Percentiles rank a stretch among this genome's conserved stretches.
phyloP scores from a whole-genome alignment of 371 early-diverging fungal species.

The Blakeslea trispora region DNA sequence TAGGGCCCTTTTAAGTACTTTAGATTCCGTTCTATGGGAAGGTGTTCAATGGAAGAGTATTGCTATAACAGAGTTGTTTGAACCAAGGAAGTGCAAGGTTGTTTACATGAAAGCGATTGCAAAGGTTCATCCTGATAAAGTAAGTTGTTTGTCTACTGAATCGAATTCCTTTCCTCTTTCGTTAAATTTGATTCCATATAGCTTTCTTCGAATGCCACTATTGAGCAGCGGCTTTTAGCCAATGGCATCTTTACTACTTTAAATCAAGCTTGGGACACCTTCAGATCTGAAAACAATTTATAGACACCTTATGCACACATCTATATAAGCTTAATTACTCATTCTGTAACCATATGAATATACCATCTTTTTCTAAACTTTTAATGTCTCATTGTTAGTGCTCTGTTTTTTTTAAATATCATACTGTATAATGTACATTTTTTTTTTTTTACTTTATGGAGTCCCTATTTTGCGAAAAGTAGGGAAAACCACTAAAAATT shows the following conservation, averaged over 20 bases:
- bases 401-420: no score
- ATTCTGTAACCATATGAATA: no score
- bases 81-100: conserved; percentile 86
- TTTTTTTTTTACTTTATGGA: conserved; percentile 2
- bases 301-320: no score
- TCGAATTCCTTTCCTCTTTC: background rate
- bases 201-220: conserved; percentile 58
- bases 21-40: conserved; percentile 82
- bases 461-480: no score
- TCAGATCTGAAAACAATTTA: conserved; percentile 34
- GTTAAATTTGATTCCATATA: no score
- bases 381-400: no score
- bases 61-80: conserved; percentile 81
- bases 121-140: conserved; percentile 96
- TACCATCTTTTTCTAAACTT: conserved; percentile 24
- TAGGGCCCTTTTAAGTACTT: conserved; percentile 82
- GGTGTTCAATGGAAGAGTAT: conserved; percentile 76
- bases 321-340: no score
- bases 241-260: conserved; percentile 82
- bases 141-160: conserved; percentile 23
- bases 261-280: conserved; percentile 95
- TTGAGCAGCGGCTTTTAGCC: conserved; percentile 88
- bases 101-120: conserved; percentile 92
- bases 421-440: no score
- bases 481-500: no score